Evolutionary conservation across 768 basidiomycete genomes (phyloP), one percentile per base, ranked within the genome.

Genomic region (Tulasnella sp.): DNA sequence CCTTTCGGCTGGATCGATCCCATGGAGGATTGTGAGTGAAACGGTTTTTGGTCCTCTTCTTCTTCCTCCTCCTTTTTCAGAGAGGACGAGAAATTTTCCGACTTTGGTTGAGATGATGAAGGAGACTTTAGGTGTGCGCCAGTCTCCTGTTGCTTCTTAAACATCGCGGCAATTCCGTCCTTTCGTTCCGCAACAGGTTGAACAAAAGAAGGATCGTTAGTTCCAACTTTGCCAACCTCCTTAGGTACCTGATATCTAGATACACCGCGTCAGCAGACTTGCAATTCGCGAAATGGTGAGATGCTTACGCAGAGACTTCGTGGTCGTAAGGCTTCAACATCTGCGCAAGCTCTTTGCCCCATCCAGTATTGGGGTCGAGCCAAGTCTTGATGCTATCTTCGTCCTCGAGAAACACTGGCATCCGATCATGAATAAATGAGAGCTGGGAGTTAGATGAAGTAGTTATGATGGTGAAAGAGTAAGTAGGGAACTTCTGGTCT

Each of bases 221-320:
- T 90, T 10, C 94, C 94, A 4, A 98, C 92, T 84, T 92, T 96
- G 0, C 96, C 96, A 0, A 98, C 91, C 85, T 98, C 96, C 80
- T 89, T 90, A 0, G 94, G 94, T 0, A 98, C 96, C 78, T 89
- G 89, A 82, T 96, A 98, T 82, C 95, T 96, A 80, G 23, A 32
- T 46, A 44, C 73, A 26, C 29, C 23, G 20, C 32, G 15, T 46
- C 32, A 46, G 15, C 32, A 75, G 16, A 15, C 7, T 44, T 35
- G 46, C 26, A 1, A 67, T 42, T 1, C 46, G 35, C 73, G 70
- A 26, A 57, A 72, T 15, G 40, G 44, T n/a, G 46, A 26, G 18
- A 73, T 32, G 55, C 40, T 48, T 89, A 72, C 80, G 94, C 93
- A 92, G 95, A 79, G 92, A 89, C 0, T 97, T 85, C 10, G 88